phyloP scores from a whole-genome alignment of 2,329 filamentous ascomycete genomes.

The Talaromyces sp. region DNA sequence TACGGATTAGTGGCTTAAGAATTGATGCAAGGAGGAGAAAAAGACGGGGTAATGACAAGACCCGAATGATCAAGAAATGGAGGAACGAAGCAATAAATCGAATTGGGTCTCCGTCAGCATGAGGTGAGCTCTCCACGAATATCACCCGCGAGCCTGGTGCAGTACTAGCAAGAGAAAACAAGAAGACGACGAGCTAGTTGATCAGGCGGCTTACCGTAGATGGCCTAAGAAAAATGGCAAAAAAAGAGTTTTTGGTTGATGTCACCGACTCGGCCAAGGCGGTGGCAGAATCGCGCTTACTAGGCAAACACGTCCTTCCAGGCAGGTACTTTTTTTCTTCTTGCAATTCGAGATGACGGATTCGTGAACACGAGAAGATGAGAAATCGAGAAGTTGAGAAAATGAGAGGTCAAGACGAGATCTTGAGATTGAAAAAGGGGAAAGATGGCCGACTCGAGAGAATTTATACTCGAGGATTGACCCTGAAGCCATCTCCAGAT shows the following conservation, averaged over 20 bases:
- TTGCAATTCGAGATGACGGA: not conserved
- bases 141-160: not conserved
- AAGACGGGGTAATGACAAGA: not conserved
- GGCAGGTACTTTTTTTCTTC: not conserved
- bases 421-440: not conserved
- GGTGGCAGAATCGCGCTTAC: not conserved
- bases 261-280: not conserved
- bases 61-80: not conserved
- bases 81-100: not conserved
- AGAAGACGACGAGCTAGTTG: not conserved
- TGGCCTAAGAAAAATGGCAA: constrained; percentile 1
- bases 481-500: not conserved
- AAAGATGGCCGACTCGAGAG: not conserved
- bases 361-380: not conserved
- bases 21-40: constrained; percentile 3
- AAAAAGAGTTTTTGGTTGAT: constrained; percentile 11
- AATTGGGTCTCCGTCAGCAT: not conserved
- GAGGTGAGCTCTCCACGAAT: not conserved
- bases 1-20: not conserved
- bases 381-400: too few species aligned
- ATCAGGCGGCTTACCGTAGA: not conserved
- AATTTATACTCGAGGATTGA: not conserved
- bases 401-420: not conserved
- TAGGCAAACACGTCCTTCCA: not conserved
- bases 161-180: not conserved